These are phyloP conservation scores for Candida tallmaniae DNA, from an alignment of 805 yeast species.

Conservation along the genomic window DNA sequence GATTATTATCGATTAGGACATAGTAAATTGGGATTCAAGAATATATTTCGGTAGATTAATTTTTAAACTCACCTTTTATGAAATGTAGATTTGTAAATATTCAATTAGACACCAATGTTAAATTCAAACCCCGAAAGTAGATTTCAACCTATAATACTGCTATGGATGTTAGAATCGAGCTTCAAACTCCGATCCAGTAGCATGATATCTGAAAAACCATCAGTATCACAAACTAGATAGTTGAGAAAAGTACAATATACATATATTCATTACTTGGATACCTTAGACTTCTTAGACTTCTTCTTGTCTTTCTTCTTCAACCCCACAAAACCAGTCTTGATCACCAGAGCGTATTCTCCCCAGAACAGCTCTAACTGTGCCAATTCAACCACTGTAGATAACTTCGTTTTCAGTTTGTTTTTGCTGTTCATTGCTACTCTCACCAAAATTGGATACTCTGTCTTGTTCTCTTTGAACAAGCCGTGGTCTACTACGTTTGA, in stretches of 20 bases:
- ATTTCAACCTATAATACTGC: too few species aligned
- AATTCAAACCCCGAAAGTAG: too few species aligned
- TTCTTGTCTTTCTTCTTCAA: constrained; percentile 79
- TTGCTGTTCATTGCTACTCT: constrained; percentile 58
- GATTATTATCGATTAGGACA: neutral
- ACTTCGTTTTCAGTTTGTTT: constrained; percentile 45
- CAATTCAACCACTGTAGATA: constrained; percentile 68
- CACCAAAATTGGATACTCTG: constrained; percentile 58
- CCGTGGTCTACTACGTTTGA: constrained; percentile 21
- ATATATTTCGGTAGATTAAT: neutral
- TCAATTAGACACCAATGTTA: too few species aligned
- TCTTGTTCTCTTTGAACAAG: constrained; percentile 17
- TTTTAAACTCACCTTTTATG: neutral
- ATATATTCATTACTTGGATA: constrained; percentile 22
- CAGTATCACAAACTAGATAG: too few species aligned
- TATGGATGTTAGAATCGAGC: neutral
- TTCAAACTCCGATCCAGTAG: neutral
- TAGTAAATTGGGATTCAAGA: neutral
- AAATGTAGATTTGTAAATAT: too few species aligned
- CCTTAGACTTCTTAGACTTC: constrained; percentile 51
- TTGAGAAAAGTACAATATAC: too few species aligned
- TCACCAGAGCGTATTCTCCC: constrained; percentile 63
- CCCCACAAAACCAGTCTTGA: constrained; percentile 71
- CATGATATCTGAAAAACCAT: too few species aligned
- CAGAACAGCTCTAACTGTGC: constrained; percentile 67